Conservation (phyloP, 345 rosid genomes). For the Citrus australasica region DNA sequence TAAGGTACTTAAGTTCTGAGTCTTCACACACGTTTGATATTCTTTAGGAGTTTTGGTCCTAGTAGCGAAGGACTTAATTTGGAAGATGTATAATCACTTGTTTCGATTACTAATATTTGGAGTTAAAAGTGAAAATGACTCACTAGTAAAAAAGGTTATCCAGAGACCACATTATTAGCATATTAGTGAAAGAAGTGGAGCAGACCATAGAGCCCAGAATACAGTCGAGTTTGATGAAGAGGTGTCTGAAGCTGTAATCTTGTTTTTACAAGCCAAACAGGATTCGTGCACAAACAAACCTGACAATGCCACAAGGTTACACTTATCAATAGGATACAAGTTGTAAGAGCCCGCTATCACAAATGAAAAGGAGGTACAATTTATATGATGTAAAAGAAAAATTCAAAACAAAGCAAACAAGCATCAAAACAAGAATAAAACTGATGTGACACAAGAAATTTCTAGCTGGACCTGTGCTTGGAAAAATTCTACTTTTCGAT, state of each 20-base stretch:
- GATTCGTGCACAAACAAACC: conserved; percentile 91
- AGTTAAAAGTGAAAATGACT: conserved; percentile 24
- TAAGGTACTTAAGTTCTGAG: background rate
- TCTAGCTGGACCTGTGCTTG: background rate
- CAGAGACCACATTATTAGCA: conserved; percentile 26
- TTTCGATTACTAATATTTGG: conserved; percentile 10
- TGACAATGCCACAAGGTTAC: conserved; percentile 26
- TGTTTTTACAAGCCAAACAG: conserved; percentile 93
- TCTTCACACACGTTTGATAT: background rate
- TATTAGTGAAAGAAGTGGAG: conserved; percentile 32
- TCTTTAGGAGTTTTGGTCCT: background rate
- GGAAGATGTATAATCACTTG: conserved; percentile 5
- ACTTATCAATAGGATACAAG: conserved; percentile 9
- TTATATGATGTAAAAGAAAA: background rate
- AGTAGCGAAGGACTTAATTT: background rate
- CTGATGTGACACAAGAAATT: background rate
- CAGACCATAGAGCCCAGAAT: conserved; percentile 84
- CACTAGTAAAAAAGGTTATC: conserved; percentile 20
- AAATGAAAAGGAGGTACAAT: background rate
- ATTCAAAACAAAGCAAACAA: background rate
- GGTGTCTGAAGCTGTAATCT: conserved; percentile 94
- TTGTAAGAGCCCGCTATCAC: background rate
- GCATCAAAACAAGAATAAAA: background rate
- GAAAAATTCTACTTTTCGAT: background rate
- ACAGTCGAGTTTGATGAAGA: conserved; percentile 66